Evolutionary conservation across 208 protist genomes (phyloP).

Genomic region (Trypanosoma boissoni): DNA sequence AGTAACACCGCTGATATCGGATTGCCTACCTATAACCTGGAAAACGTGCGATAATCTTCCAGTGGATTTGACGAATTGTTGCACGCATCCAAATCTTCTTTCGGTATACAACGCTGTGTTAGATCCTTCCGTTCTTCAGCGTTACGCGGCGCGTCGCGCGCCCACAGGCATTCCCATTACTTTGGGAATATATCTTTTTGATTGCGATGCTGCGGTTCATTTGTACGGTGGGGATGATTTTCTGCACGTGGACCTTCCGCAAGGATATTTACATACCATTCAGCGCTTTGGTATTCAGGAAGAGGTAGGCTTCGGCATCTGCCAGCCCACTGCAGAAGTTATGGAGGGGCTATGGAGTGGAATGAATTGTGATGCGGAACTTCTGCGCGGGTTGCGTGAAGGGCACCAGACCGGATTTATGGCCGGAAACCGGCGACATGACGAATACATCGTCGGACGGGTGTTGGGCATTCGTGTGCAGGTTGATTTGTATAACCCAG

Average conservation of each 20-base stretch:
- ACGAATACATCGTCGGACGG: slow-evolving; percentile 49
- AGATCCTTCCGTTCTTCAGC: background rate
- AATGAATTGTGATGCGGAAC: slow-evolving; percentile 14
- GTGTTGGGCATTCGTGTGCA: slow-evolving; percentile 46
- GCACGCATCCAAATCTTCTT: slow-evolving; percentile 17
- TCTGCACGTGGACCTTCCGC: slow-evolving; percentile 24
- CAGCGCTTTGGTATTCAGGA: slow-evolving; percentile 22
- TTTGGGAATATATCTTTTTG: slow-evolving; percentile 40
- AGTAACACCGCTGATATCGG: too few relatives aligned
- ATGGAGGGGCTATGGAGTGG: slow-evolving; percentile 12
- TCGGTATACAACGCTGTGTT: slow-evolving; percentile 7
- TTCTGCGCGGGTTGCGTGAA: background rate
- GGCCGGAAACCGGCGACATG: slow-evolving; percentile 30
- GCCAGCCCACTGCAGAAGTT: background rate
- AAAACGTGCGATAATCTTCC: slow-evolving; percentile 12
- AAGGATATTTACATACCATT: slow-evolving; percentile 24
- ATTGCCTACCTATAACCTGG: slow-evolving; percentile 14
- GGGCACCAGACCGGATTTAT: slow-evolving; percentile 25
- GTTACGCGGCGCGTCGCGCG: background rate
- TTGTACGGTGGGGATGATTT: slow-evolving; percentile 57
- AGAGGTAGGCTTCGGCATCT: slow-evolving; percentile 1
- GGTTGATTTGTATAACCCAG: slow-evolving; percentile 42
- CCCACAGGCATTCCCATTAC: slow-evolving; percentile 11
- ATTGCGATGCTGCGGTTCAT: slow-evolving; percentile 36
- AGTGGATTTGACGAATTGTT: slow-evolving; percentile 11